A percentile compares a stretch with the other conserved stretches of the same genome.
Conservation (phyloP, 768 basidiomycete species). For the Serendipita sp. region DNA sequence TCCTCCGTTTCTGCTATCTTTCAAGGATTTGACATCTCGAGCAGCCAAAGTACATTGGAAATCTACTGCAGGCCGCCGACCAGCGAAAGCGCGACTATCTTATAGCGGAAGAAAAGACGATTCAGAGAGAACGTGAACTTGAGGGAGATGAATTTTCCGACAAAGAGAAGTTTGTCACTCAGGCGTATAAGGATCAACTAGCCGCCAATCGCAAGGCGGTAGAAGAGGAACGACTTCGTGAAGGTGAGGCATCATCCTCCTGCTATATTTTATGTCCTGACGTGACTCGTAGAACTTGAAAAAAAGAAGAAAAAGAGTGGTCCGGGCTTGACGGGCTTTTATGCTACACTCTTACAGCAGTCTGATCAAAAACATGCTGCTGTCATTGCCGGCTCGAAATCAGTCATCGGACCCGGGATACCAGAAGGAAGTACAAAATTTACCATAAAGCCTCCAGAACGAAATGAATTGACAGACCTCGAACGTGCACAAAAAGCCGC, state of each 20-base stretch:
- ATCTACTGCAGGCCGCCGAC: constrained; percentile 63
- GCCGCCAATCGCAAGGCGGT: constrained; percentile 79
- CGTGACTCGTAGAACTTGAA: constrained; percentile 27
- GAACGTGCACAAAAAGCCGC: constrained; percentile 56
- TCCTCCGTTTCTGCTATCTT: constrained; percentile 10
- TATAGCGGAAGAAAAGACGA: constrained; percentile 95
- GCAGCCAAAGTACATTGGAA: constrained; percentile 86
- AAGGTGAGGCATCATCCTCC: constrained; percentile 43
- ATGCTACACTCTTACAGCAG: constrained; percentile 59
- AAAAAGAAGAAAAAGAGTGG: constrained; percentile 42
- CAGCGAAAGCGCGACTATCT: constrained; percentile 77
- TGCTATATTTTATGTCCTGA: neutral
- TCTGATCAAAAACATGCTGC: constrained; percentile 73
- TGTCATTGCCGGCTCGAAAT: constrained; percentile 56
- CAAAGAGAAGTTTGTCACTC: constrained; percentile 95
- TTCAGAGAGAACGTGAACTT: constrained; percentile 76
- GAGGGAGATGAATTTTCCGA: constrained; percentile 90
- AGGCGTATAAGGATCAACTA: constrained; percentile 94
- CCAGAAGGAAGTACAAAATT: constrained; percentile 45
- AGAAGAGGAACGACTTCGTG: constrained; percentile 76
- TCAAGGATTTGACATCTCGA: constrained; percentile 10
- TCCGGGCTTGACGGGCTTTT: constrained; percentile 78
- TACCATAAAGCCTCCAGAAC: constrained; percentile 60
- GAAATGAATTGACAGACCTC: constrained; percentile 41
- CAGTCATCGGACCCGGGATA: constrained; percentile 35